Evolutionary conservation across 805 yeast genomes (phyloP).

Genomic region (Scheffersomyces stipitis): DNA sequence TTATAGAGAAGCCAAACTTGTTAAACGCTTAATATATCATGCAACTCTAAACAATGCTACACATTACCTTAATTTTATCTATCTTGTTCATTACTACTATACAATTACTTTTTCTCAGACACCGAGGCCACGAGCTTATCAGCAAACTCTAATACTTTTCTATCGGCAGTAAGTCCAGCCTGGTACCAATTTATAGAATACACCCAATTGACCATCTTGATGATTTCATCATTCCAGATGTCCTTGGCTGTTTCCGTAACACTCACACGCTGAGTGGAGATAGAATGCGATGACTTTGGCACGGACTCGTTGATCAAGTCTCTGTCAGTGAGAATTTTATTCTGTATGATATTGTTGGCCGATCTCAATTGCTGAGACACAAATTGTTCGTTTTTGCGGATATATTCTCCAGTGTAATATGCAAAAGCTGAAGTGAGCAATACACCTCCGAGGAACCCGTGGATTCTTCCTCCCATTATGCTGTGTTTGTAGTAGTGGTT

Average conservation of each 20-base stretch:
- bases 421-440: conserved; percentile 62
- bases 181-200: conserved; percentile 54
- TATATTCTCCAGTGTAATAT: conserved; percentile 59
- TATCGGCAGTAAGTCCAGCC: conserved; percentile 35
- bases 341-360: conserved; percentile 51
- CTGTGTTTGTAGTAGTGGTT: too few relatives aligned
- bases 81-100: not conserved
- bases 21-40: too few relatives aligned
- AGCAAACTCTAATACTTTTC: conserved; percentile 27
- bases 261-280: conserved; percentile 32
- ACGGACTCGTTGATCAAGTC: conserved; percentile 44
- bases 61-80: too few relatives aligned
- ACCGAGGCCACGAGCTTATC: conserved; percentile 20
- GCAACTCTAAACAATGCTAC: too few relatives aligned
- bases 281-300: conserved; percentile 36
- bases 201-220: conserved; percentile 61
- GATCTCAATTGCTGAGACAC: conserved; percentile 49
- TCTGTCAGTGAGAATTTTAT: conserved; percentile 50
- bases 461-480: conserved; percentile 44
- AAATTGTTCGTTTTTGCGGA: conserved; percentile 46
- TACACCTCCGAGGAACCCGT: conserved; percentile 51
- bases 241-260: conserved; percentile 66
- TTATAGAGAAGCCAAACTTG: too few relatives aligned
- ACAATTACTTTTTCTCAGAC: conserved; percentile 2
- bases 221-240: conserved; percentile 75